Evolutionary conservation across 1,284 basidiomycete species (phyloP).

Genomic region (Ganoderma boninense): DNA sequence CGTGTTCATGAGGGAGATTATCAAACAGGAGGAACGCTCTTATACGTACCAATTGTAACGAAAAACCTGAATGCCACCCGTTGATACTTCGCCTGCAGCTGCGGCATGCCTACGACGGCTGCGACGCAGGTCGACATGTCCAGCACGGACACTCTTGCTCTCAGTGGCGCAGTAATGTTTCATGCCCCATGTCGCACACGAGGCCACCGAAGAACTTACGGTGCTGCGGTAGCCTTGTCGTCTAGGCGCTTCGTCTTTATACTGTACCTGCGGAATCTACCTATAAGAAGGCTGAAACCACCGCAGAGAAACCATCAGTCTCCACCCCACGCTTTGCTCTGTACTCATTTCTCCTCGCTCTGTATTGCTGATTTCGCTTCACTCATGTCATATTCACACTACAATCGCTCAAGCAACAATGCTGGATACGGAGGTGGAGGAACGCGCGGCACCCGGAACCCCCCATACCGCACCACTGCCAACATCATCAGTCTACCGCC

Average conservation of each 20-base stretch:
- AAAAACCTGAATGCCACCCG: background rate
- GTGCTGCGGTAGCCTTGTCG: background rate
- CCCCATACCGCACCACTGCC: background rate
- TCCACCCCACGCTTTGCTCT: background rate
- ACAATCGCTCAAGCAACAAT: background rate
- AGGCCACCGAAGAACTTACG: background rate
- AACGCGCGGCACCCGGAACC: background rate
- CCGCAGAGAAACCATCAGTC: background rate
- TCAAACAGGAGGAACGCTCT: conserved; percentile 15
- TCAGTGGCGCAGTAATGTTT: background rate
- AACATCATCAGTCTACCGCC: conserved; percentile 11
- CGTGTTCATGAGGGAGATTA: conserved; percentile 5
- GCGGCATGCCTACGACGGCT: background rate
- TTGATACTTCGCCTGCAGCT: background rate
- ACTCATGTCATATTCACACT: conserved; percentile 7
- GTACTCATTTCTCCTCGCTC: background rate
- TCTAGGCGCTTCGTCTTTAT: background rate
- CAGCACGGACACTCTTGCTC: background rate
- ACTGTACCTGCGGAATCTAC: background rate
- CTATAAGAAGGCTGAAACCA: background rate
- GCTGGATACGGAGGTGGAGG: conserved; percentile 1
- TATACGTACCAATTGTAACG: background rate
- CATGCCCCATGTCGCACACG: background rate
- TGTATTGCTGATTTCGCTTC: background rate
- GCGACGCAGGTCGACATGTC: background rate